These are phyloP conservation scores for Kregervanrija pseudodelftensis DNA, from an alignment of 805 yeast genomes.

Conservation along the genomic window DNA sequence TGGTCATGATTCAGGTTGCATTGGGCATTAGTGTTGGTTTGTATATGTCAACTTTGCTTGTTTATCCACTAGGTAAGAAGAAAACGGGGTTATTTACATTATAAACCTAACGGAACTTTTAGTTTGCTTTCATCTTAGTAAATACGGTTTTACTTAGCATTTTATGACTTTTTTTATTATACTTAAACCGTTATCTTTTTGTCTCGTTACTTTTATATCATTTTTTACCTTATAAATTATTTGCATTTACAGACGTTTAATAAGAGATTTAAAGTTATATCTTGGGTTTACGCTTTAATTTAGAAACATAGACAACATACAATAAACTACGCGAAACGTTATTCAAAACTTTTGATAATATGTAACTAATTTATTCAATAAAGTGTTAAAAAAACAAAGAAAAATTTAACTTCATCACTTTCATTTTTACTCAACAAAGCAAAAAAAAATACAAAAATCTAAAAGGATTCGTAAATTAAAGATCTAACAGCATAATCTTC, in stretches of 20 bases:
- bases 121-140: not conserved
- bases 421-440: too few relatives aligned
- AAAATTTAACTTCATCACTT: too few relatives aligned
- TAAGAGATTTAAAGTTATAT: too few relatives aligned
- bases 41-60: constrained; percentile 82
- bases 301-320: too few relatives aligned
- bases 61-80: constrained; percentile 89
- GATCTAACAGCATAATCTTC: constrained; percentile 66
- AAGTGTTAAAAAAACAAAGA: not conserved
- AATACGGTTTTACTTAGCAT: too few relatives aligned
- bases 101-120: constrained; percentile 20
- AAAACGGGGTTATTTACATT: constrained; percentile 81
- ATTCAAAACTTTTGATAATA: not conserved
- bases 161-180: too few relatives aligned
- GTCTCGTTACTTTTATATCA: too few relatives aligned
- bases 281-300: too few relatives aligned
- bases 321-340: too few relatives aligned
- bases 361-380: not conserved
- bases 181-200: too few relatives aligned
- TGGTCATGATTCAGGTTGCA: constrained; percentile 87
- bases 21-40: constrained; percentile 92
- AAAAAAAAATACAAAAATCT: constrained; percentile 2
- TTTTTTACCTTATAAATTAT: too few relatives aligned
- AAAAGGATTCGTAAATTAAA: constrained; percentile 58
- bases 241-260: too few relatives aligned